These are phyloP conservation scores for Ceratocystis smalleyi DNA, from an alignment of 2,329 filamentous ascomycete species.

Conservation along the genomic window DNA sequence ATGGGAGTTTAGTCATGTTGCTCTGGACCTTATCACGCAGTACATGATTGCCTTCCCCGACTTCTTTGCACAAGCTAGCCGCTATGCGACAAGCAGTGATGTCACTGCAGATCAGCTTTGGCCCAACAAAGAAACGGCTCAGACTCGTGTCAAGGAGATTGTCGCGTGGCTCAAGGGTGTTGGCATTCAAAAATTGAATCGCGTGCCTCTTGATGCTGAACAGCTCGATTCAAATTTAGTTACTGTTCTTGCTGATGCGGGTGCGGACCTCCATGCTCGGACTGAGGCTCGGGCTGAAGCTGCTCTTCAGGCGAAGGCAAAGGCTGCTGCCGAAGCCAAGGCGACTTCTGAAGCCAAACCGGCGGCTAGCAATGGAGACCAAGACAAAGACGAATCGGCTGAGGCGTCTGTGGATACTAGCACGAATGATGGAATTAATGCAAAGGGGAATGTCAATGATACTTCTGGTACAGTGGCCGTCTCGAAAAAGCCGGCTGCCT, in stretches of 20 bases:
- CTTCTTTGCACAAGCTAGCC: slow-evolving; percentile 78
- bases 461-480: slow-evolving; percentile 26
- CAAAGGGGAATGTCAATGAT: neutral
- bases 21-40: slow-evolving; percentile 61
- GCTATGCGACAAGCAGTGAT: slow-evolving; percentile 71
- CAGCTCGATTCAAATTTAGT: slow-evolving; percentile 89
- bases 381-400: neutral
- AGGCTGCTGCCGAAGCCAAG: neutral
- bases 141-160: slow-evolving; percentile 79
- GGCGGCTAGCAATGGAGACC: too few relatives aligned
- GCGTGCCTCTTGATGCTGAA: slow-evolving; percentile 89
- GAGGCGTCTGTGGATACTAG: neutral
- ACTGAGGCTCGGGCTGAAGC: neutral
- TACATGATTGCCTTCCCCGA: slow-evolving; percentile 94
- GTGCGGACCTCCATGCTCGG: slow-evolving; percentile 34
- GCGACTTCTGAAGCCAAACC: neutral
- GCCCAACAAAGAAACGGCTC: slow-evolving; percentile 52
- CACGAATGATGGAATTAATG: neutral
- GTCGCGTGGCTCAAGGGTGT: slow-evolving; percentile 82
- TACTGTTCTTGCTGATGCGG: slow-evolving; percentile 59
- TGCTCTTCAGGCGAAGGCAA: neutral
- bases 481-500: neutral
- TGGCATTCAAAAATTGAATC: slow-evolving; percentile 82
- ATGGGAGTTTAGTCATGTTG: slow-evolving; percentile 89
- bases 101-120: slow-evolving; percentile 79